Conservation (phyloP, 2,329 filamentous ascomycete genomes). For the Fusarium vanettenii region DNA sequence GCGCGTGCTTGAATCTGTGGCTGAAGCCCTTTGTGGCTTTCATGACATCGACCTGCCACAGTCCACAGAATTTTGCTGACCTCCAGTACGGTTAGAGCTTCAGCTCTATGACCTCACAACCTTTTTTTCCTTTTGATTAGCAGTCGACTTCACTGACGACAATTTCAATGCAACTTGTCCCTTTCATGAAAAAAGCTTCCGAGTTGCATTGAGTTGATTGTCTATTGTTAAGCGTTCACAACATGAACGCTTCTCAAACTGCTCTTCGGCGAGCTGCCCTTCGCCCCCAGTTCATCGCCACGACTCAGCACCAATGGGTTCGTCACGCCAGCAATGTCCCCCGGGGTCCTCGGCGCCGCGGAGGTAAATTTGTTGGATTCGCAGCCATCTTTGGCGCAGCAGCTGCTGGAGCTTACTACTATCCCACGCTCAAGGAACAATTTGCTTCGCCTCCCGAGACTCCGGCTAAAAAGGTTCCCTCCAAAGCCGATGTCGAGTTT, state of each 20-base stretch:
- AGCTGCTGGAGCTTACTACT: slow-evolving; percentile 53
- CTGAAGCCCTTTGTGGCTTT: slow-evolving; percentile 4
- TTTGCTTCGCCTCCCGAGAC: slow-evolving; percentile 34
- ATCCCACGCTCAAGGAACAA: slow-evolving; percentile 49
- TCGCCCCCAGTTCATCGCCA: slow-evolving; percentile 35
- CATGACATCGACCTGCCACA: slow-evolving; percentile 29
- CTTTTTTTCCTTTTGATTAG: slow-evolving; percentile 15
- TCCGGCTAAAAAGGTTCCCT: slow-evolving; percentile 20
- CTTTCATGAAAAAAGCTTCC: not conserved
- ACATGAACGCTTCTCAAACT: slow-evolving; percentile 48
- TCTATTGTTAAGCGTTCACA: slow-evolving; percentile 7
- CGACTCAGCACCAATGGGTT: slow-evolving; percentile 45
- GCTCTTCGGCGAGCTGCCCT: slow-evolving; percentile 45
- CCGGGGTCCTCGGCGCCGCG: slow-evolving; percentile 34
- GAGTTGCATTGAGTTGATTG: slow-evolving; percentile 6
- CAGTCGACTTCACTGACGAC: slow-evolving; percentile 19
- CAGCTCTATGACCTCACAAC: slow-evolving; percentile 45
- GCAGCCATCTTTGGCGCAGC: slow-evolving; percentile 52
- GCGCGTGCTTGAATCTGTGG: slow-evolving; percentile 27
- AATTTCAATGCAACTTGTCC: slow-evolving; percentile 7
- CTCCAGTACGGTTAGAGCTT: slow-evolving; percentile 22
- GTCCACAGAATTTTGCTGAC: slow-evolving; percentile 45
- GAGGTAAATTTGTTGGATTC: slow-evolving; percentile 46
- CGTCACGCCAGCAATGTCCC: slow-evolving; percentile 43
- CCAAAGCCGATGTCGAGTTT: slow-evolving; percentile 70